These are phyloP conservation scores for Pichia insulana DNA, from an alignment of 805 yeast genomes.

Conservation along the genomic window DNA sequence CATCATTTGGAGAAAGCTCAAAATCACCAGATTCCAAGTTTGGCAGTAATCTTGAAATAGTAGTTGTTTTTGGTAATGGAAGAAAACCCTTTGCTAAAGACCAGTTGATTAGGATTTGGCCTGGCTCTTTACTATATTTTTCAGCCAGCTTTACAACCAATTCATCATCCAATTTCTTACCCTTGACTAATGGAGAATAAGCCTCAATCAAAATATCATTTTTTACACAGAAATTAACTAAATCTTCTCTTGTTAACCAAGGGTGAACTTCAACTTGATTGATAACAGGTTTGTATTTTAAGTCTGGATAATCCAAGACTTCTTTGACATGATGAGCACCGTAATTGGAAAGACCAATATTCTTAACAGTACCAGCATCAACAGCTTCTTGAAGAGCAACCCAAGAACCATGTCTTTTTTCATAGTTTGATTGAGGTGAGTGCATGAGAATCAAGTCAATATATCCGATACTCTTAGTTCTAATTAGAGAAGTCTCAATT, in stretches of 20 bases:
- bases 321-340: constrained; percentile 39
- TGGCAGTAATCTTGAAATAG: constrained; percentile 26
- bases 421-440: constrained; percentile 33
- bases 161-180: constrained; percentile 36
- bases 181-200: constrained; percentile 56
- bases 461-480: constrained; percentile 36
- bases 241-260: constrained; percentile 36
- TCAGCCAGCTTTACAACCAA: constrained; percentile 34
- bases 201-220: constrained; percentile 48
- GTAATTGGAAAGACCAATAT: constrained; percentile 58
- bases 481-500: constrained; percentile 33
- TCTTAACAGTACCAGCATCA: constrained; percentile 37
- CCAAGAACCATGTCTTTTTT: constrained; percentile 40
- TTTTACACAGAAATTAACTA: constrained; percentile 34
- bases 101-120: constrained; percentile 61
- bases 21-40: constrained; percentile 35
- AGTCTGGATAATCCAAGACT: constrained; percentile 34
- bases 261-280: constrained; percentile 45
- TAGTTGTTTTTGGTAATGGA: constrained; percentile 26
- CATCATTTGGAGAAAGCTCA: constrained; percentile 30
- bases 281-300: constrained; percentile 35
- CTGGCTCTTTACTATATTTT: constrained; percentile 40
- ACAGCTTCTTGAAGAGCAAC: constrained; percentile 48
- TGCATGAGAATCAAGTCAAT: constrained; percentile 47
- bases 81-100: constrained; percentile 54